Evolutionary conservation across 139 green algal genomes (phyloP), one percentile per base, ranked within the genome.

Genomic region (Penium margaritaceum): DNA sequence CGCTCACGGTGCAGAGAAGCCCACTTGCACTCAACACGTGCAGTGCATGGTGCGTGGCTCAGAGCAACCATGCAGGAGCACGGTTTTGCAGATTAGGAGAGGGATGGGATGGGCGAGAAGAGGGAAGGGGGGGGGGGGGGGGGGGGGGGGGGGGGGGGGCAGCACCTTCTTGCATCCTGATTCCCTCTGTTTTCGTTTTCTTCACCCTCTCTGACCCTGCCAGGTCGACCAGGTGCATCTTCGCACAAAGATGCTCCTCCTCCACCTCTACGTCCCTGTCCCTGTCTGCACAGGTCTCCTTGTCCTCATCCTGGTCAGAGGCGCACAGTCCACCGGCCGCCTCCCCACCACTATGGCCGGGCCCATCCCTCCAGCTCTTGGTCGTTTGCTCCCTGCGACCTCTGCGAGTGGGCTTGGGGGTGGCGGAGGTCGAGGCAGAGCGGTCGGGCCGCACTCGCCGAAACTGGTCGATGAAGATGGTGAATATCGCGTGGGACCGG

Each of bases 401-500:
- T n/a, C n/a, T n/a, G n/a, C n/a, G n/a, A n/a, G n/a, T n/a, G n/a
- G n/a, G n/a, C n/a, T n/a, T n/a, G n/a, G n/a, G n/a, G n/a, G n/a
- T n/a, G n/a, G n/a, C n/a, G n/a, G n/a, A n/a, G n/a, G n/a, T n/a
- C n/a, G n/a, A n/a, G n/a, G n/a, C n/a, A n/a, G n/a, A n/a, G n/a
- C n/a, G n/a, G n/a, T n/a, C n/a, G n/a, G n/a, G n/a, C n/a, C n/a
- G n/a, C n/a, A n/a, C n/a, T n/a, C 6, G 36, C 29, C 53, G 39
- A 24, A 86, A 85, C 87, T 96, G 89, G 87, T 97, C 92, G n/a
- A 97, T 47, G 0, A 89, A 94, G 66, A 97, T 95, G 51, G 89
- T 96, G 81, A 96, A 96, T 75, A 97, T 95, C 29, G 92, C 92
- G 67, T 97, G 92, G 21, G 84, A 92, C 27, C 91, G 86, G 70